These are phyloP conservation scores for Suillus placidus DNA, from an alignment of 768 basidiomycete species.

Conservation along the genomic window DNA sequence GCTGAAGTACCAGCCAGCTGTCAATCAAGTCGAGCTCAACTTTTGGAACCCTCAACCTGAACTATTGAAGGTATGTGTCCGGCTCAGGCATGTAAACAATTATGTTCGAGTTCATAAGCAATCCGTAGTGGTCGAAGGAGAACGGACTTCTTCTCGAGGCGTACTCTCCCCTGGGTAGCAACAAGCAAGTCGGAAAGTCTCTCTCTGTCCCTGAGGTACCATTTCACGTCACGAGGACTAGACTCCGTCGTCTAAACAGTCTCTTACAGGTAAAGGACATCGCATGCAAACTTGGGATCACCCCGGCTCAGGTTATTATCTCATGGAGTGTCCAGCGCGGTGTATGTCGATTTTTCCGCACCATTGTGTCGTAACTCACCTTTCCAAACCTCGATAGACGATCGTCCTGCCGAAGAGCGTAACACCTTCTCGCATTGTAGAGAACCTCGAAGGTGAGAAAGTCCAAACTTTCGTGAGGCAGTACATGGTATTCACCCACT, in stretches of 20 bases:
- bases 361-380: background rate
- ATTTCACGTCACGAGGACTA: background rate
- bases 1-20: conserved; percentile 61
- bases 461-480: background rate
- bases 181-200: conserved; percentile 55
- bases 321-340: conserved; percentile 81
- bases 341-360: conserved; percentile 39
- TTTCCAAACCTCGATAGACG: conserved; percentile 41
- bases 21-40: conserved; percentile 81
- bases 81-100: background rate
- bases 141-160: conserved; percentile 69
- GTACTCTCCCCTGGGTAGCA: conserved; percentile 76
- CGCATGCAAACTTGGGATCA: conserved; percentile 64
- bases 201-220: conserved; percentile 59
- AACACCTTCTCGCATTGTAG: conserved; percentile 63
- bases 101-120: background rate
- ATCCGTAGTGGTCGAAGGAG: conserved; percentile 63
- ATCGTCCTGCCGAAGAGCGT: conserved; percentile 80
- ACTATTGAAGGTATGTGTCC: conserved; percentile 55
- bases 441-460: conserved; percentile 67
- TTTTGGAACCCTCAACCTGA: conserved; percentile 80
- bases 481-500: background rate
- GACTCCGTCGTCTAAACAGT: background rate
- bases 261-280: conserved; percentile 51
- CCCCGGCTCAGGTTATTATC: conserved; percentile 74